phyloP scores from a whole-genome alignment of 2,329 filamentous ascomycete species.

The Chaetomiaceae sp. region DNA sequence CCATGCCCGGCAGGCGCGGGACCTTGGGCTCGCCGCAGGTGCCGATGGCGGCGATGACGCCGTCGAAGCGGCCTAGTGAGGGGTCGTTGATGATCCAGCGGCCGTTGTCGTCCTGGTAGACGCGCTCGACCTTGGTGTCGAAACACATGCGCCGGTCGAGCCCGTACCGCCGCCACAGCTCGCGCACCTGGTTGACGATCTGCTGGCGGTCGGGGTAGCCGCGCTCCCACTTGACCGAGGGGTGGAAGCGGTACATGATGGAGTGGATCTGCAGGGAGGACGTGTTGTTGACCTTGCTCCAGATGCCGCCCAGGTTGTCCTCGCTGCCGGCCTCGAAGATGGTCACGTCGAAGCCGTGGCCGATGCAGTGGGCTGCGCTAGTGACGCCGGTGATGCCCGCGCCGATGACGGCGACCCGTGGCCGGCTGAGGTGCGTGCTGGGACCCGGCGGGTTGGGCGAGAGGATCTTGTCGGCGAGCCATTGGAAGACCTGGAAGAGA shows the following conservation, averaged over 20 bases:
- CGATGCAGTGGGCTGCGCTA: constrained; percentile 74
- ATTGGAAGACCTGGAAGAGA: constrained; percentile 62
- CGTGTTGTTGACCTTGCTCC: constrained; percentile 78
- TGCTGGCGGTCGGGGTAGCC: constrained; percentile 76
- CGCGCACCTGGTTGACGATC: constrained; percentile 66
- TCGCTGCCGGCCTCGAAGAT: constrained; percentile 70
- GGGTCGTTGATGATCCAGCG: constrained; percentile 75
- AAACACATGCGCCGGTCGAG: constrained; percentile 69
- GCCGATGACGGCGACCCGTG: constrained; percentile 65
- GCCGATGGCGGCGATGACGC: constrained; percentile 71
- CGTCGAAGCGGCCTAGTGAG: constrained; percentile 68
- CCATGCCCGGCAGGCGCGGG: constrained; percentile 64
- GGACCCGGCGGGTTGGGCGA: constrained; percentile 65
- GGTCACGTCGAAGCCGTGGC: constrained; percentile 76
- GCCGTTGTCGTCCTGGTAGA: constrained; percentile 63
- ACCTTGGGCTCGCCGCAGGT: constrained; percentile 74
- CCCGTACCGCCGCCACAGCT: constrained; percentile 71
- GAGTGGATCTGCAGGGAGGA: constrained; percentile 80
- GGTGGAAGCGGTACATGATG: constrained; percentile 84
- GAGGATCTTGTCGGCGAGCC: constrained; percentile 57
- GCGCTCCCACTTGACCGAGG: constrained; percentile 65
- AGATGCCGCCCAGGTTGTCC: constrained; percentile 70
- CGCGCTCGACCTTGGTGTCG: constrained; percentile 61
- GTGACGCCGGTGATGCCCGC: constrained; percentile 71
- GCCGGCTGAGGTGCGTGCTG: constrained; percentile 50